A percentile compares a stretch with the other conserved stretches of the same genome.
Conservation (phyloP, 2,329 filamentous ascomycete genomes). For the Penicillium sp. region DNA sequence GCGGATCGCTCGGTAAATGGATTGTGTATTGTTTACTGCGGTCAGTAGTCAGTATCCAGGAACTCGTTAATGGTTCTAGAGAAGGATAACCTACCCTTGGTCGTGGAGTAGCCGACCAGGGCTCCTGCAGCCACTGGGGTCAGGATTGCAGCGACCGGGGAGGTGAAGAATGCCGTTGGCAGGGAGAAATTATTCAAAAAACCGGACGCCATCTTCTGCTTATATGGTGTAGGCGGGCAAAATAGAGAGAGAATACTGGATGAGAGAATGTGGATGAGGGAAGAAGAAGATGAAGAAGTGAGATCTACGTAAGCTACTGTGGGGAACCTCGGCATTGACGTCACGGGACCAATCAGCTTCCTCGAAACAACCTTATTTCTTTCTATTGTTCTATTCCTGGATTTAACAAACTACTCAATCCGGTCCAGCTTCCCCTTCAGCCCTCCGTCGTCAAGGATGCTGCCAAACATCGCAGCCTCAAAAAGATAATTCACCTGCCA, state of each 20-base stretch:
- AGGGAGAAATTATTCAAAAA: slow-evolving; percentile 19
- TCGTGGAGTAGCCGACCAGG: slow-evolving; percentile 28
- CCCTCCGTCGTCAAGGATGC: slow-evolving; percentile 15
- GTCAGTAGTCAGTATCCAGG: neutral
- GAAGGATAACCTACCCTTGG: slow-evolving; percentile 18
- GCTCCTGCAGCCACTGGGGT: slow-evolving; percentile 26
- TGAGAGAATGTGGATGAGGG: neutral
- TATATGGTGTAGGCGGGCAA: neutral
- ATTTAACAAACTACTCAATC: neutral
- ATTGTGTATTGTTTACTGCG: slow-evolving; percentile 30
- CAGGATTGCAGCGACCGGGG: slow-evolving; percentile 26
- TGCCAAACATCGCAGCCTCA: slow-evolving; percentile 18
- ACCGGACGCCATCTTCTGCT: neutral
- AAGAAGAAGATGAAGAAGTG: neutral
- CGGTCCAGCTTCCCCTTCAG: slow-evolving; percentile 16
- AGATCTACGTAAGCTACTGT: neutral
- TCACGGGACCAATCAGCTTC: neutral
- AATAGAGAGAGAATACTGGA: too few relatives aligned
- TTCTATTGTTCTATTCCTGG: too few relatives aligned
- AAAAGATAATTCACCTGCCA: slow-evolving; percentile 24
- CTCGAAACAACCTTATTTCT: neutral
- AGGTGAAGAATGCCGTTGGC: slow-evolving; percentile 27
- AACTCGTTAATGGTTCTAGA: neutral
- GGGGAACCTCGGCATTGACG: neutral
- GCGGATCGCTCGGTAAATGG: slow-evolving; percentile 34